phyloP scores from a whole-genome alignment of 2,329 filamentous ascomycete genomes.

The Dactylellina haptotyla region DNA sequence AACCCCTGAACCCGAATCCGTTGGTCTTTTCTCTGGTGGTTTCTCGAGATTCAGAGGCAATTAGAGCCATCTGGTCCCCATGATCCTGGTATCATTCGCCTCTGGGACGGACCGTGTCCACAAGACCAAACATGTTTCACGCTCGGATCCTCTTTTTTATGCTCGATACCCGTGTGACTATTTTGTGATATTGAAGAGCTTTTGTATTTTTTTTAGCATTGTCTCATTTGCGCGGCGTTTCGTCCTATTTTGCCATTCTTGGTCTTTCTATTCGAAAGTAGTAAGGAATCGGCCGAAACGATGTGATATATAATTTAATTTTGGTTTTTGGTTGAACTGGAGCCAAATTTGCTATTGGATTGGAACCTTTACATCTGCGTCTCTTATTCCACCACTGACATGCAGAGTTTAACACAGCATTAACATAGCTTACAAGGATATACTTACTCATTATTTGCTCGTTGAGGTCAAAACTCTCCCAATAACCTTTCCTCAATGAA shows the following conservation, averaged over 20 bases:
- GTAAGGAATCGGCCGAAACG: neutral
- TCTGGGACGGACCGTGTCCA: constrained; percentile 54
- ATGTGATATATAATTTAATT: constrained; percentile 27
- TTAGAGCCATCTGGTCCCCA: neutral
- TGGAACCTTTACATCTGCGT: neutral
- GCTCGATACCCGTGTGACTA: constrained; percentile 25
- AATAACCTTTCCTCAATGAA: neutral
- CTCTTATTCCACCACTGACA: neutral
- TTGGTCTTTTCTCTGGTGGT: constrained; percentile 30
- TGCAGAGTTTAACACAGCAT: neutral
- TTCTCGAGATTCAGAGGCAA: constrained; percentile 47
- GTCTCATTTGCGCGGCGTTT: constrained; percentile 31
- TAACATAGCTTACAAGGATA: neutral
- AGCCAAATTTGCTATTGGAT: constrained; percentile 46
- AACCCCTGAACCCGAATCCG: constrained; percentile 37
- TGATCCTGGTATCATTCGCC: constrained; percentile 28
- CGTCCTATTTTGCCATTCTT: constrained; percentile 7
- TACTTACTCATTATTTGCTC: neutral
- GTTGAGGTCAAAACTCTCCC: neutral
- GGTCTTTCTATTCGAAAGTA: neutral
- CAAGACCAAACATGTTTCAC: constrained; percentile 51
- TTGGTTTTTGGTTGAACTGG: constrained; percentile 18
- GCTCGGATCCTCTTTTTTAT: constrained; percentile 45
- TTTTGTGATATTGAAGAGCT: constrained; percentile 6
- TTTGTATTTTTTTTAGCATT: constrained; percentile 11